phyloP scores from a whole-genome alignment of 192 early-diverging fungal species.

The Phlyctochytrium planicorne region DNA sequence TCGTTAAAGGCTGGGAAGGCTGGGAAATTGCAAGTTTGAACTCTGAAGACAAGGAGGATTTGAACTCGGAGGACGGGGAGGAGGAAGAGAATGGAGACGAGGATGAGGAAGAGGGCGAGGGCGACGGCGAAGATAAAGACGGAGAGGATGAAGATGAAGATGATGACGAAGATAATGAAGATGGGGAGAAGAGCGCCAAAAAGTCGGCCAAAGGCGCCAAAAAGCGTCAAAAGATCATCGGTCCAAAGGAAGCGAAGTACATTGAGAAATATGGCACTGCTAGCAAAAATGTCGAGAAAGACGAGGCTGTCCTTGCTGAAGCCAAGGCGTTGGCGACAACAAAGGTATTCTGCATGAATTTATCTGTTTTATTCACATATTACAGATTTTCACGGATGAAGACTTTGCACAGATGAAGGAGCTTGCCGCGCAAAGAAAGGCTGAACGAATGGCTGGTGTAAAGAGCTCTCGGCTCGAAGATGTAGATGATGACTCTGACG shows the following conservation, averaged over 20 bases:
- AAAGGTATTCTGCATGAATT: too few species aligned
- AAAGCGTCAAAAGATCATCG: conserved; percentile 6
- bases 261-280: neutral
- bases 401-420: conserved; percentile 87
- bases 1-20: conserved; percentile 34
- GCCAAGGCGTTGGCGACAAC: conserved; percentile 26
- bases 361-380: neutral
- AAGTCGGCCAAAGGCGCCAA: conserved; percentile 4
- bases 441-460: conserved; percentile 49
- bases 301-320: conserved; percentile 23
- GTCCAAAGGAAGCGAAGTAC: conserved; percentile 17
- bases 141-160: conserved; percentile 27
- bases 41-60: conserved; percentile 43
- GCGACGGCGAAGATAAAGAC: conserved; percentile 36
- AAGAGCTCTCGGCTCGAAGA: conserved; percentile 21
- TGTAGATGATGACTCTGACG: conserved; percentile 37
- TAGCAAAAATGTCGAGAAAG: conserved; percentile 10
- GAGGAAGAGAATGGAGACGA: conserved; percentile 13
- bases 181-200: conserved; percentile 5
- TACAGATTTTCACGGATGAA: conserved; percentile 80
- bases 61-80: conserved; percentile 45
- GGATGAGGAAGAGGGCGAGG: conserved; percentile 14
- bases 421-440: conserved; percentile 67
- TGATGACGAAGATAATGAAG: conserved; percentile 4
- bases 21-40: conserved; percentile 38